Evolutionary conservation across 1,139 yeast species (phyloP).

Genomic region (Geotrichum histeridarum): DNA sequence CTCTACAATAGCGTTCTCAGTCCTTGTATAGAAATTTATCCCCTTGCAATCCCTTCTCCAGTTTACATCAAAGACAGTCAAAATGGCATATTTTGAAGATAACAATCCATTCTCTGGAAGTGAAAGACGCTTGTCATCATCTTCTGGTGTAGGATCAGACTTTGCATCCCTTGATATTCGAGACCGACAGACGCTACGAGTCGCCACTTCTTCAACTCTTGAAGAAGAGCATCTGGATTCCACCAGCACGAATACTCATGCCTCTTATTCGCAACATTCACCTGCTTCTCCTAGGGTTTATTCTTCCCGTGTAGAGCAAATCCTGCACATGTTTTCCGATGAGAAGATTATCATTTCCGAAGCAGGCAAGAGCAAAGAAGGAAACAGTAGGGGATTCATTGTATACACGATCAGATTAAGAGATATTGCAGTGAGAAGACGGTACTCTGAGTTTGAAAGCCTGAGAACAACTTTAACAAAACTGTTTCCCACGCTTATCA

Average conservation of each 20-base stretch:
- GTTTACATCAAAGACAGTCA: neutral
- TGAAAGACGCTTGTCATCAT: constrained; percentile 26
- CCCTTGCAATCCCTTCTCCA: too few species aligned
- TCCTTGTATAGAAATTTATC: too few species aligned
- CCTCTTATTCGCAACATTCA: constrained; percentile 10
- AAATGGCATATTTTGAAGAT: constrained; percentile 42
- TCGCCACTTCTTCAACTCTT: neutral
- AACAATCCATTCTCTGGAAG: constrained; percentile 43
- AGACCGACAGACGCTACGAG: neutral
- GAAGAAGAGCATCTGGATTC: neutral
- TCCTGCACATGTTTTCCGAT: constrained; percentile 34
- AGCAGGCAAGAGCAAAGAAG: constrained; percentile 75
- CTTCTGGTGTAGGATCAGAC: constrained; percentile 18
- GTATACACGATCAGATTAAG: constrained; percentile 70
- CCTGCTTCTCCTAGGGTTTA: constrained; percentile 22
- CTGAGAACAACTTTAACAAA: constrained; percentile 63
- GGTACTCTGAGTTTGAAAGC: constrained; percentile 90
- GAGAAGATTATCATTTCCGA: constrained; percentile 56
- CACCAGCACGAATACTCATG: neutral
- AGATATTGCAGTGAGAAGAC: constrained; percentile 61
- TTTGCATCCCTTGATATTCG: constrained; percentile 15
- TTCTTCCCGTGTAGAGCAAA: constrained; percentile 38
- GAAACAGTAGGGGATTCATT: constrained; percentile 64
- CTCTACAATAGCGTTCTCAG: too few species aligned
- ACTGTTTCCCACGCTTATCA: constrained; percentile 72